Conservation (phyloP, 2,329 filamentous ascomycete species). For the Daldinia sp. region DNA sequence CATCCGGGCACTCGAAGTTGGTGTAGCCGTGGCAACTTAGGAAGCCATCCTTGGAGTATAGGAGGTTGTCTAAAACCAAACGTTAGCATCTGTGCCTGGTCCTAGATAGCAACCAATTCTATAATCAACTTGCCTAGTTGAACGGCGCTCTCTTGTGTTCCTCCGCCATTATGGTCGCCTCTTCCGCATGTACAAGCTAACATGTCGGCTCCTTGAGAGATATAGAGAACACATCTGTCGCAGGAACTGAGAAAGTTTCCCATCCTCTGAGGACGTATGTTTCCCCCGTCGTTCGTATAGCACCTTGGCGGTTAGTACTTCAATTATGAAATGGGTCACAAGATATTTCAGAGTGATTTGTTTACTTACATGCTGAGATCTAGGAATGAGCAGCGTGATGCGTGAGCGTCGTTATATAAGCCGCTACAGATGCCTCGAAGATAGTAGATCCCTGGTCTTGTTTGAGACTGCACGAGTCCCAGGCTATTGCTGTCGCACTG, state of each 20-base stretch:
- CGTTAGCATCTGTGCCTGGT: not conserved
- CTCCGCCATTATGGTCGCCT: slow-evolving; percentile 2
- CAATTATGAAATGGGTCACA: too few relatives aligned
- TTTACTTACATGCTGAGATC: slow-evolving; percentile 32
- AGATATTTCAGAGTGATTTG: not conserved
- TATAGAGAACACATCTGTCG: slow-evolving; percentile 10
- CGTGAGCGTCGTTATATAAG: slow-evolving; percentile 7
- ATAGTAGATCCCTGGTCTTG: slow-evolving; percentile 20
- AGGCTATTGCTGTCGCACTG: slow-evolving; percentile 19
- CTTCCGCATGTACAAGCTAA: slow-evolving; percentile 14
- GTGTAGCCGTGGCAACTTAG: slow-evolving; percentile 34
- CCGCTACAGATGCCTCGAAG: slow-evolving; percentile 25
- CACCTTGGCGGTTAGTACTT: slow-evolving; percentile 22
- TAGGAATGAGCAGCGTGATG: slow-evolving; percentile 31
- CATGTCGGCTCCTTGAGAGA: slow-evolving; percentile 7
- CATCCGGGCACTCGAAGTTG: slow-evolving; percentile 33
- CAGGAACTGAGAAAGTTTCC: slow-evolving; percentile 22
- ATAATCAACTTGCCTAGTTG: slow-evolving; percentile 16
- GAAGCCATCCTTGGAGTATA: slow-evolving; percentile 34
- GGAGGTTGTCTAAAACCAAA: slow-evolving; percentile 15
- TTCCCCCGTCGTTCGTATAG: slow-evolving; percentile 29
- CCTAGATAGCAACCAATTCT: not conserved
- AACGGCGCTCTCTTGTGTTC: slow-evolving; percentile 11
- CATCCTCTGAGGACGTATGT: slow-evolving; percentile 9
- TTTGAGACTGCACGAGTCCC: slow-evolving; percentile 13